phyloP scores from a whole-genome alignment of 2,329 filamentous ascomycete species.

The Podosphaera aphanis region DNA sequence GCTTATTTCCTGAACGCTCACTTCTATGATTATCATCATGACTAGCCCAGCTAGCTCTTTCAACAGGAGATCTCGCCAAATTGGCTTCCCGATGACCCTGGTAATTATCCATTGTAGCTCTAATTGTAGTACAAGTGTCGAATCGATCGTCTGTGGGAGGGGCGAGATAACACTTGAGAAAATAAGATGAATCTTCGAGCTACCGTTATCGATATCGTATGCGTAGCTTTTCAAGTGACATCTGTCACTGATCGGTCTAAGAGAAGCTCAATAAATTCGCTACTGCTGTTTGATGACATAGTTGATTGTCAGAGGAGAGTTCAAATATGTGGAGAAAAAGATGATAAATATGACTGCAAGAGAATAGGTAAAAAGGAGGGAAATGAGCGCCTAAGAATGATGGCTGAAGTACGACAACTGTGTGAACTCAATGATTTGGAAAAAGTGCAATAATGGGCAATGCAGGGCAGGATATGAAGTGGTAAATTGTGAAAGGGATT shows the following conservation, averaged over 20 bases:
- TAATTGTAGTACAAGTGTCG: background rate
- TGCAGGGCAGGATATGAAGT: constrained; percentile 5
- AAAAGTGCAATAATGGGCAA: constrained; percentile 10
- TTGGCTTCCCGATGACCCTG: constrained; percentile 14
- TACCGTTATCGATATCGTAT: constrained; percentile 2
- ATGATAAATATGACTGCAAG: constrained; percentile 4
- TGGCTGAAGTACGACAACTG: constrained; percentile 7
- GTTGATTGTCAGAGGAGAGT: constrained; percentile 17
- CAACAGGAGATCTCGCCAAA: constrained; percentile 14
- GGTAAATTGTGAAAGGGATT: constrained; percentile 11
- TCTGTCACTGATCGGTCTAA: constrained; percentile 11
- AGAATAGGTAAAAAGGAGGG: constrained; percentile 5
- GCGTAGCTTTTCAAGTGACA: constrained; percentile 15
- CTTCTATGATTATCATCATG: constrained; percentile 14
- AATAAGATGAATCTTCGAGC: background rate
- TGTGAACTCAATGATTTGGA: constrained; percentile 12
- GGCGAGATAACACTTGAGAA: background rate
- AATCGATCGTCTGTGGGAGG: background rate
- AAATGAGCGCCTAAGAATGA: constrained; percentile 7
- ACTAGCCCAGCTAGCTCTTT: constrained; percentile 16
- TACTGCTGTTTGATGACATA: constrained; percentile 18
- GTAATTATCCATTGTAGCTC: constrained; percentile 13
- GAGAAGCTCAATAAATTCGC: constrained; percentile 8
- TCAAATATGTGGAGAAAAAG: constrained; percentile 11
- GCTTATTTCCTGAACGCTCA: constrained; percentile 18